Percentiles rank a stretch among this genome's conserved stretches.
Evolutionary conservation across 805 yeast species (phyloP).

Genomic region (Pichia insulana): DNA sequence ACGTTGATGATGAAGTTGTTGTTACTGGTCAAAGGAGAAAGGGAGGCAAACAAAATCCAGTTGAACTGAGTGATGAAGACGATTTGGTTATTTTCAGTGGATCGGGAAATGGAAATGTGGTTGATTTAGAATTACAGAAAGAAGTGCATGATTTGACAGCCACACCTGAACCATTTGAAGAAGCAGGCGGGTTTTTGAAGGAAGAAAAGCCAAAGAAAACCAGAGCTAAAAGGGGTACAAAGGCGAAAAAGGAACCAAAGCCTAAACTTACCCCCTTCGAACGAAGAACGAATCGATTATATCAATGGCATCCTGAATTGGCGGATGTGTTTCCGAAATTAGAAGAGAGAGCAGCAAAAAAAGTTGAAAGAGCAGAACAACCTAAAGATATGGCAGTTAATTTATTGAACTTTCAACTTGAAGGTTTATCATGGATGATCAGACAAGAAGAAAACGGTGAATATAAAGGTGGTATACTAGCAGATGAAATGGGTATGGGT

Average conservation of each 20-base stretch:
- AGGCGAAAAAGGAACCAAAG: constrained; percentile 23
- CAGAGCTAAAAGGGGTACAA: constrained; percentile 12
- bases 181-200: constrained; percentile 26
- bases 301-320: constrained; percentile 71
- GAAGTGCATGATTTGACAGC: constrained; percentile 15
- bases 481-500: constrained; percentile 99
- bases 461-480: constrained; percentile 85
- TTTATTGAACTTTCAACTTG: constrained; percentile 83
- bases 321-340: constrained; percentile 63
- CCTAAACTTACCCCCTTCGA: constrained; percentile 62
- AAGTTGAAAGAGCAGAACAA: constrained; percentile 54
- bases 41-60: constrained; percentile 35
- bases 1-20: constrained; percentile 34
- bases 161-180: constrained; percentile 14
- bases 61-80: constrained; percentile 20
- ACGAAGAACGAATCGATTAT: constrained; percentile 58
- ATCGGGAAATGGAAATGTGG: constrained; percentile 5
- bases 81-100: constrained; percentile 2
- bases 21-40: constrained; percentile 12
- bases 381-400: constrained; percentile 70
- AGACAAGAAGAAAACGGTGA: constrained; percentile 76
- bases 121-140: constrained; percentile 10
- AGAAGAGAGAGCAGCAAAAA: constrained; percentile 36
- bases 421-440: constrained; percentile 85
- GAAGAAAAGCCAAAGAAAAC: constrained; percentile 7